A percentile compares a stretch with the other conserved stretches of the same genome.
These are phyloP conservation scores for Diospyros lotus DNA, from an alignment of 148 eudicot species.

Conservation along the genomic window DNA sequence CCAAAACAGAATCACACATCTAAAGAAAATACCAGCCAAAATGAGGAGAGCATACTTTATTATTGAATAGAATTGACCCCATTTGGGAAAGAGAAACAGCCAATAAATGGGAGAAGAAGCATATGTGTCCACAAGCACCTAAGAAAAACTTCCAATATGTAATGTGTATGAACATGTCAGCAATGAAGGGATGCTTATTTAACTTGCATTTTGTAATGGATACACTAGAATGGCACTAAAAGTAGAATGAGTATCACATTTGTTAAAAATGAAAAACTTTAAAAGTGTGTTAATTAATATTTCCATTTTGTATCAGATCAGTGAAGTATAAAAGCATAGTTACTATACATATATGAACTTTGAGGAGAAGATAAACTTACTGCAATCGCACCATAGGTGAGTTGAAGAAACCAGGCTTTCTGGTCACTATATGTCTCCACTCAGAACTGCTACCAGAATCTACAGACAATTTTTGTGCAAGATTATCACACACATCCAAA, in stretches of 20 bases:
- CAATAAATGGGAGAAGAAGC: background rate
- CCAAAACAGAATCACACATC: too few species aligned
- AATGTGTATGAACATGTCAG: background rate
- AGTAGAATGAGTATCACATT: background rate
- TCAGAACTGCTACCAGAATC: constrained; percentile 76
- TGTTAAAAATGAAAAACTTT: too few species aligned
- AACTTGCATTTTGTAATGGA: background rate
- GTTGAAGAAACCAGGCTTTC: constrained; percentile 64
- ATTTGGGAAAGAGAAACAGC: too few species aligned
- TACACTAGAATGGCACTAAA: background rate
- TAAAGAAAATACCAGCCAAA: too few species aligned
- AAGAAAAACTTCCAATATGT: background rate
- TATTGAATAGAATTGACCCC: too few species aligned
- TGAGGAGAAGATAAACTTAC: constrained; percentile 45
- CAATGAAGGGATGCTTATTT: background rate
- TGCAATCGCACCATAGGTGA: constrained; percentile 67
- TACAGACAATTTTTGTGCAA: constrained; percentile 43
- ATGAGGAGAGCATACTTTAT: too few species aligned
- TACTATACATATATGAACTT: background rate
- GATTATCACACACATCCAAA: constrained; percentile 65
- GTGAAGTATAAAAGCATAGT: background rate
- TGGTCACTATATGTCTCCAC: constrained; percentile 64
- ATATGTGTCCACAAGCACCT: background rate
- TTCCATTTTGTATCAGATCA: background rate
- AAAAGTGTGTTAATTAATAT: background rate